Evolutionary conservation across 1,284 basidiomycete species (phyloP).

Genomic region (Cutaneotrichosporon dermatis): DNA sequence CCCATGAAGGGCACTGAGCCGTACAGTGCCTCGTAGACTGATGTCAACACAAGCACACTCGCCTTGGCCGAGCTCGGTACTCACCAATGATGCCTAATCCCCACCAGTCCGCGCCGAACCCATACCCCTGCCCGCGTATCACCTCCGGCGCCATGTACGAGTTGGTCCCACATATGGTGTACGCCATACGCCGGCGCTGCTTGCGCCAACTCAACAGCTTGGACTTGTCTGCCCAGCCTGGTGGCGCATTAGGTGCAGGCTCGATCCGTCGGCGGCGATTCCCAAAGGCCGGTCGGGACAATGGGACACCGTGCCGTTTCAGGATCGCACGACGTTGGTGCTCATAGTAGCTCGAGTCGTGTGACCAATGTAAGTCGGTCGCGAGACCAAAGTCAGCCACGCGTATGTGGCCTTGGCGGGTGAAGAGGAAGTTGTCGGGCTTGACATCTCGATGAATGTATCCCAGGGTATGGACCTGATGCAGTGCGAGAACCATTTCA

Average conservation of each 20-base stretch:
- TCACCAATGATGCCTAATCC: constrained; percentile 79
- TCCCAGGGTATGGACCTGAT: constrained; percentile 87
- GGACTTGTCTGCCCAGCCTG: constrained; percentile 52
- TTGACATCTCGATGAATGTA: constrained; percentile 98
- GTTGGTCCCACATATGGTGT: constrained; percentile 79
- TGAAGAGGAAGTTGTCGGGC: constrained; percentile 93
- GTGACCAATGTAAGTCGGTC: constrained; percentile 60
- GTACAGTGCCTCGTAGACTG: constrained; percentile 67
- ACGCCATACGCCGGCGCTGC: constrained; percentile 85
- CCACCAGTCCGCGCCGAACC: constrained; percentile 97
- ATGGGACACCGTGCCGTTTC: constrained; percentile 88
- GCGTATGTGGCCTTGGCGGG: constrained; percentile 85
- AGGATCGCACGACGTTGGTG: constrained; percentile 83
- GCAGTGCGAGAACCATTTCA: constrained; percentile 96
- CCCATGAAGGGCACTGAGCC: constrained; percentile 84
- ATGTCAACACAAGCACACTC: background rate
- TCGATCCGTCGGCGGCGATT: constrained; percentile 11
- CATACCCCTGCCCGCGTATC: constrained; percentile 76
- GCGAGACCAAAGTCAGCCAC: constrained; percentile 94
- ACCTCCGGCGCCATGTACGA: constrained; percentile 94
- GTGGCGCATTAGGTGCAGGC: constrained; percentile 51
- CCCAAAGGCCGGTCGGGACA: constrained; percentile 44
- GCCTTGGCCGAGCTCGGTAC: constrained; percentile 38
- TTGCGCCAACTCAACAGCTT: constrained; percentile 15
- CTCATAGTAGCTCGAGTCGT: constrained; percentile 92